Conservation (phyloP, 495 filamentous ascomycete genomes). For the Penicillium tannophilum region DNA sequence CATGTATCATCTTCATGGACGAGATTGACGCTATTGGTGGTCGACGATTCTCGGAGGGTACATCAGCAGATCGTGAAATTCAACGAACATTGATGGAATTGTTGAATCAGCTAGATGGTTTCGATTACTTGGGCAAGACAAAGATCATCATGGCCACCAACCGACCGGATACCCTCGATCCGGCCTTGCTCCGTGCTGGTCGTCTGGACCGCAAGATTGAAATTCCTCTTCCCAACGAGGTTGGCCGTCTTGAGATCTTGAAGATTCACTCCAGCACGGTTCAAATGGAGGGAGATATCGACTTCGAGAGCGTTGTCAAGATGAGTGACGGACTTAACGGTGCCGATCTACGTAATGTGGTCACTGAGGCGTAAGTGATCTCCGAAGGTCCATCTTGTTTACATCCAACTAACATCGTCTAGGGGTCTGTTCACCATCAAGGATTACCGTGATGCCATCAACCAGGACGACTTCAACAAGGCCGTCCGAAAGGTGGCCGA, state of each 20-base stretch:
- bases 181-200: slow-evolving; percentile 89
- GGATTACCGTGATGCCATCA: slow-evolving; percentile 92
- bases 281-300: slow-evolving; percentile 89
- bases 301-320: slow-evolving; percentile 99
- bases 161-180: slow-evolving; percentile 95
- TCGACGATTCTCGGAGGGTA: slow-evolving; percentile 96
- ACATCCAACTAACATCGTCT: slow-evolving; percentile 27
- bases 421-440: slow-evolving; percentile 97
- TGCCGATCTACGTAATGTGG: slow-evolving; percentile 95
- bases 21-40: slow-evolving; percentile 99
- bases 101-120: slow-evolving; percentile 97
- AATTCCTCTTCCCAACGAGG: slow-evolving; percentile 98
- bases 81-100: slow-evolving; percentile 99
- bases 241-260: slow-evolving; percentile 94
- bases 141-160: slow-evolving; percentile 99
- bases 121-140: slow-evolving; percentile 98
- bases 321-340: slow-evolving; percentile 99
- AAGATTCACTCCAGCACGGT: slow-evolving; percentile 95
- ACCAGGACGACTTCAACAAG: slow-evolving; percentile 98
- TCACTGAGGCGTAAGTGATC: slow-evolving; percentile 85
- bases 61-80: slow-evolving; percentile 96
- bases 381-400: slow-evolving; percentile 5
- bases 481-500: slow-evolving; percentile 96
- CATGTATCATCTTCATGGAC: slow-evolving; percentile 99
- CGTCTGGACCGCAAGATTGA: slow-evolving; percentile 98